These are phyloP conservation scores for Zygotorulaspora florentina DNA, from an alignment of 805 yeast species.

Conservation along the genomic window DNA sequence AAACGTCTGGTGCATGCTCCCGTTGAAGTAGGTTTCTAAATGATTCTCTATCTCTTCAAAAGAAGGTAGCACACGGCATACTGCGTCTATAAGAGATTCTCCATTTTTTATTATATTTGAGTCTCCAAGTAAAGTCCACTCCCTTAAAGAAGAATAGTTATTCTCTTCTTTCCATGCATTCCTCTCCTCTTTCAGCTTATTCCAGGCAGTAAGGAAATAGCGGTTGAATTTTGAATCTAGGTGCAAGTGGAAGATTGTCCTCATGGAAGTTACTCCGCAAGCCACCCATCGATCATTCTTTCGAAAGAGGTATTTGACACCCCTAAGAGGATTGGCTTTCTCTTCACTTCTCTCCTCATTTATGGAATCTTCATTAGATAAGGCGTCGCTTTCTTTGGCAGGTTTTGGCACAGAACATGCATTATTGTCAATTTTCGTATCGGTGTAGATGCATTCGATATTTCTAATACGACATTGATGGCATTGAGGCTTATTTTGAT, in stretches of 20 bases:
- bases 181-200: slow-evolving; percentile 2
- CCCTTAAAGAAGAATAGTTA: slow-evolving; percentile 2
- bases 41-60: not conserved
- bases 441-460: slow-evolving; percentile 1
- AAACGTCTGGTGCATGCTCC: not conserved
- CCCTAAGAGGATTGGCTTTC: slow-evolving; percentile 1
- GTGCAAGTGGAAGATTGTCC: slow-evolving; percentile 1
- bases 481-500: slow-evolving; percentile 4
- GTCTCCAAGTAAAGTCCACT: slow-evolving; percentile 3
- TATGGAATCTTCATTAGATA: not conserved
- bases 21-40: not conserved
- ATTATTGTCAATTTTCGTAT: not conserved
- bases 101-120: slow-evolving; percentile 2
- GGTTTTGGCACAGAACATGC: not conserved
- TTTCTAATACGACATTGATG: slow-evolving; percentile 2
- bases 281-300: slow-evolving; percentile 5
- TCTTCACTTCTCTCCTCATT: not conserved
- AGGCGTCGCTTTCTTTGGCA: not conserved
- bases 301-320: slow-evolving; percentile 3
- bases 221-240: slow-evolving; percentile 1
- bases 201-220: slow-evolving; percentile 2
- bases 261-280: slow-evolving; percentile 4
- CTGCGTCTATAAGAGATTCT: slow-evolving; percentile 3
- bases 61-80: slow-evolving; percentile 2
- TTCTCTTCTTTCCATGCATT: slow-evolving; percentile 1